phyloP scores from a whole-genome alignment of 2,329 filamentous ascomycete species.

The Myriosclerotinia scirpicola region DNA sequence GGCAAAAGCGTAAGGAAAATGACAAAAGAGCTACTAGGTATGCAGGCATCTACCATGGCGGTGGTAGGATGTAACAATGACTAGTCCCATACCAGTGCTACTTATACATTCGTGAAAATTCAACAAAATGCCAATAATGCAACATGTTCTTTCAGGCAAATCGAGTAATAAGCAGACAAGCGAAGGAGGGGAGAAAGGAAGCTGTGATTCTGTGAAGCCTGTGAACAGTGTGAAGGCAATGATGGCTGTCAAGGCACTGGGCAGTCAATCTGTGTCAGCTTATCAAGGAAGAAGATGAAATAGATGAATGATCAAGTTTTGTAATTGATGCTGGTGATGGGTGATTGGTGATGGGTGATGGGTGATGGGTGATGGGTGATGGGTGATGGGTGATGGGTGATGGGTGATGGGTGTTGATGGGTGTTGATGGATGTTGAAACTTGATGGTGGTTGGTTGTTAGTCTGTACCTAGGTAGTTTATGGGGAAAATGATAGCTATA shows the following conservation, averaged over 20 bases:
- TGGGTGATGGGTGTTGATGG: too few species aligned
- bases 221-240: too few species aligned
- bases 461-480: too few species aligned
- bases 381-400: neutral
- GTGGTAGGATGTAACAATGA: constrained; percentile 20
- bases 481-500: too few species aligned
- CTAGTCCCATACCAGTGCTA: constrained; percentile 13
- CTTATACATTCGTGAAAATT: constrained; percentile 9
- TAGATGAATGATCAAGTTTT: neutral
- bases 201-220: neutral
- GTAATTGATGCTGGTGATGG: neutral
- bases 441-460: neutral
- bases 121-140: constrained; percentile 10
- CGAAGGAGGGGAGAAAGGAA: neutral
- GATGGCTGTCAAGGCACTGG: too few species aligned
- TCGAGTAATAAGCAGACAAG: constrained; percentile 11
- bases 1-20: too few species aligned
- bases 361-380: too few species aligned
- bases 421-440: too few species aligned
- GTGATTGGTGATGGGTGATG: too few species aligned
- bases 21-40: neutral
- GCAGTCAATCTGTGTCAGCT: too few species aligned
- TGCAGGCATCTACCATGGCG: constrained; percentile 23
- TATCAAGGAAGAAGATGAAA: too few species aligned
- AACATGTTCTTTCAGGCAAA: constrained; percentile 12